Evolutionary conservation across 2,329 filamentous ascomycete species (phyloP), one percentile per base, ranked within the genome.

Genomic region (Trichoderma arundinaceum): DNA sequence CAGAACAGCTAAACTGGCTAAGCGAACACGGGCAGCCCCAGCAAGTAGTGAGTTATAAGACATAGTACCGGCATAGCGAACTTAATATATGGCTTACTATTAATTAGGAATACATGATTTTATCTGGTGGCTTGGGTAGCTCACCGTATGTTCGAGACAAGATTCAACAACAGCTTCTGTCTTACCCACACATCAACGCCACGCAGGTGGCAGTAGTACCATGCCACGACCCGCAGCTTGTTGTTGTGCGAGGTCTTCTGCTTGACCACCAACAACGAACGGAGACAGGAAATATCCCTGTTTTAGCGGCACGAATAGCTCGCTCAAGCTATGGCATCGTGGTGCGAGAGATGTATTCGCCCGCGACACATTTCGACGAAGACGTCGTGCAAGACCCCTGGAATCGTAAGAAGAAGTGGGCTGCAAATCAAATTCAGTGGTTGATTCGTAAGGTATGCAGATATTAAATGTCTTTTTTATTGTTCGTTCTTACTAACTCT

Each of bases 211-310:
- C 76, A 39, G 79, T 83, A 15, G 68, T 82, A 3, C 79, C 79
- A 8, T 80, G 79, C 1, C 79, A 81, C 8, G 84, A 86, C 52
- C 83, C 84, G 0, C 83, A 86, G 63, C 80, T 86, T 0, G 83
- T 84, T 5, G 83, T 86, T 1, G 83, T 83, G 48, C 83, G 83
- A 67, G 84, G 84, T 0, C 73, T 86, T 2, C 79, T 86, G 1
- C 75, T 80, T 2, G 83, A 86, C 56, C 77, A 83, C 10, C 74
- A 84, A n/a, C 80, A 84, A 48, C 82, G 78, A 54, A 75, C 83
- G 43, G 74, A 80, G 4, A 76, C 78, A 1, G 77, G 77, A 1
- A 73, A 75, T 2, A 74, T 72, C 6, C 73, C 82, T 0, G 81
- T 85, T 0, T 75, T 86, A 8, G 74, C 77, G 8, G 76, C 74